Conservation (phyloP, 495 filamentous ascomycete genomes). For the Tuber magnatum region DNA sequence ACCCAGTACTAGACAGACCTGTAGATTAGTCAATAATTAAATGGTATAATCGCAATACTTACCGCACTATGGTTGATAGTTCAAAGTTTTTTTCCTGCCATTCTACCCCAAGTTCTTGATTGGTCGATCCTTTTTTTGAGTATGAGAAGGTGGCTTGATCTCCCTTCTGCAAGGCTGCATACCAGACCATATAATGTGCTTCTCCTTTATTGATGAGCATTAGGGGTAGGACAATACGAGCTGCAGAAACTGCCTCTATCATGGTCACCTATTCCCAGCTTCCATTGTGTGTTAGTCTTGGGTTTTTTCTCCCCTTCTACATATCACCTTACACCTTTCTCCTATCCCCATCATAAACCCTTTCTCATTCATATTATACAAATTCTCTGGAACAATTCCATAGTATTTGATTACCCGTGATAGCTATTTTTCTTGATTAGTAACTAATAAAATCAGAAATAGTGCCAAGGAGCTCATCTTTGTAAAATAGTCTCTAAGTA, state of each 20-base stretch:
- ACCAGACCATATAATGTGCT: conserved; percentile 13
- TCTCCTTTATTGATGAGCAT: conserved; percentile 19
- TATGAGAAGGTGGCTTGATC: conserved; percentile 11
- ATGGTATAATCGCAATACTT: neutral
- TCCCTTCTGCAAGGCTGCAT: neutral
- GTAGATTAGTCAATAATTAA: neutral
- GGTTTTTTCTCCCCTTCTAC: conserved; percentile 3
- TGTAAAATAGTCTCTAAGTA: too few relatives aligned
- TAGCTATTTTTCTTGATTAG: too few relatives aligned
- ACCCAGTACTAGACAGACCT: too few relatives aligned
- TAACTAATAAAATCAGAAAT: conserved; percentile 13
- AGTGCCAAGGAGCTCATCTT: too few relatives aligned
- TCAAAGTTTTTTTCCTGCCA: conserved; percentile 8
- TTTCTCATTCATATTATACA: too few relatives aligned
- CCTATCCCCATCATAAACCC: too few relatives aligned
- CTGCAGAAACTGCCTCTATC: conserved; percentile 1
- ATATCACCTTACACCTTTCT: too few relatives aligned
- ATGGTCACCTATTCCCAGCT: conserved; percentile 8
- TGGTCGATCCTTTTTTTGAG: conserved; percentile 10
- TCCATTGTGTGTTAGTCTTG: conserved; percentile 1
- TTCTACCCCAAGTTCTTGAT: conserved; percentile 13
- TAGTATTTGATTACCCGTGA: too few relatives aligned
- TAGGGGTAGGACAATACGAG: conserved; percentile 3
- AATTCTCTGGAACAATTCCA: too few relatives aligned
- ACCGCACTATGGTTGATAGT: neutral